These are phyloP conservation scores for Murraya koenigii DNA, from an alignment of 345 rosid species.

Conservation along the genomic window DNA sequence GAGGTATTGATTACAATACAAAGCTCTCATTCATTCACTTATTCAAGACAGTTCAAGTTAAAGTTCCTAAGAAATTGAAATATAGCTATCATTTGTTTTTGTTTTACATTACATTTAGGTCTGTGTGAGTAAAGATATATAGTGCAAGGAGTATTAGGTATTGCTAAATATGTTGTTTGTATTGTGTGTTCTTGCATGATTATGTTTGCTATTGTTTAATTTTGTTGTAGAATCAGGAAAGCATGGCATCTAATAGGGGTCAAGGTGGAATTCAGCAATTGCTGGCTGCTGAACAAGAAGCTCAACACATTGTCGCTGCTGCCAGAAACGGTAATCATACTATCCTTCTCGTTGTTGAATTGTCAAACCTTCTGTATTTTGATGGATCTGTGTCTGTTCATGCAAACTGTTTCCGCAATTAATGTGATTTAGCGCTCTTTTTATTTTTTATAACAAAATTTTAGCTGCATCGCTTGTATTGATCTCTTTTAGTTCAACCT, in stretches of 20 bases:
- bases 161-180: neutral
- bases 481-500: neutral
- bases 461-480: neutral
- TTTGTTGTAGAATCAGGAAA: slow-evolving; percentile 21
- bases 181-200: neutral
- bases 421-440: neutral
- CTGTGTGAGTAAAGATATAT: neutral
- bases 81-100: neutral
- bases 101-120: neutral
- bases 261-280: slow-evolving; percentile 86
- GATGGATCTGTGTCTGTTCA: neutral
- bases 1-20: neutral
- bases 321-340: slow-evolving; percentile 49
- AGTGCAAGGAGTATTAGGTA: neutral
- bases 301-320: slow-evolving; percentile 80
- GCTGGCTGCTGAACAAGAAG: slow-evolving; percentile 92
- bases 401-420: neutral
- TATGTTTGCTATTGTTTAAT: neutral
- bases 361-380: neutral
- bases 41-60: neutral
- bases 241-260: slow-evolving; percentile 67
- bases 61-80: neutral
- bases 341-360: neutral
- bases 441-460: neutral
- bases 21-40: neutral